phyloP scores from a whole-genome alignment of 805 yeast species.

The Suhomyces faveliae region DNA sequence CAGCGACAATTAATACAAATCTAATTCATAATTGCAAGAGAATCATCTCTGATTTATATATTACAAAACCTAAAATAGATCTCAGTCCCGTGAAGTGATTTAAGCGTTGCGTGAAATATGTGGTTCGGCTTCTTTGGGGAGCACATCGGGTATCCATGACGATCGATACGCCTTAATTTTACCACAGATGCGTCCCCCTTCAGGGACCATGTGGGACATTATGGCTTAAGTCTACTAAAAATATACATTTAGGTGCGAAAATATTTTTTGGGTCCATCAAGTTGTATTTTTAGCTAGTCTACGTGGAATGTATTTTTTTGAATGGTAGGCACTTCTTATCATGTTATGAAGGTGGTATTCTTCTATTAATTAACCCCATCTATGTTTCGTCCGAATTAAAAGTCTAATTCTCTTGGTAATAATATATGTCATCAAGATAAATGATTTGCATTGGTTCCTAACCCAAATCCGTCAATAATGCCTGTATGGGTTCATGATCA shows the following conservation, averaged over 20 bases:
- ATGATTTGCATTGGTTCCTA: background rate
- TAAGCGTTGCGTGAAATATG: background rate
- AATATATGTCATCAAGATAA: background rate
- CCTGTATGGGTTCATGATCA: background rate
- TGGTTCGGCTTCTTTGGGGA: background rate
- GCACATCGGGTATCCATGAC: background rate
- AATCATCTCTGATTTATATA: background rate
- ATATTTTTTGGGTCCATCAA: background rate
- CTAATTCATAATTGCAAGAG: background rate
- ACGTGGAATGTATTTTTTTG: background rate
- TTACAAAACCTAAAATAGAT: background rate
- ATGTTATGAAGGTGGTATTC: background rate
- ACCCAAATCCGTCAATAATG: background rate
- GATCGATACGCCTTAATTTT: background rate
- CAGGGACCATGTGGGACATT: constrained; percentile 1
- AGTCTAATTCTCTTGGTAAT: background rate
- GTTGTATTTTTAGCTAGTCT: background rate
- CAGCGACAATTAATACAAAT: background rate
- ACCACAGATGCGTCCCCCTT: background rate
- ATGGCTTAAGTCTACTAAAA: constrained; percentile 1
- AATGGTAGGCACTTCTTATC: background rate
- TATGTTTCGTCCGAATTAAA: background rate
- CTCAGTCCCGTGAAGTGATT: background rate
- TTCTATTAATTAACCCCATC: background rate
- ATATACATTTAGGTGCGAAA: background rate